Base-by-base conservation (phyloP, 2,329 filamentous ascomycete species). In the Stagonosporopsis cucurbitacearum region DNA sequence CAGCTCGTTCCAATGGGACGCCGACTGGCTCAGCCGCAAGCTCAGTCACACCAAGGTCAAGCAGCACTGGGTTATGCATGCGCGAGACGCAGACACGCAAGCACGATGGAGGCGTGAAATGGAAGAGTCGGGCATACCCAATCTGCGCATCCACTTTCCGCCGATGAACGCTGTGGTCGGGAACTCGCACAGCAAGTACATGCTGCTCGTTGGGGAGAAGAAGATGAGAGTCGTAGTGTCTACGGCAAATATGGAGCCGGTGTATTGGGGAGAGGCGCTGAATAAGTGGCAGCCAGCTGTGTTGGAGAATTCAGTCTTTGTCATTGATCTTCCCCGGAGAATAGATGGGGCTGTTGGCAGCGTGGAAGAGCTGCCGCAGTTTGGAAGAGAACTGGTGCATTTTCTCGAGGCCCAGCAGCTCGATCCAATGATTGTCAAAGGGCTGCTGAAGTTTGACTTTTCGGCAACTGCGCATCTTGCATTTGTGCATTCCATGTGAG, bases 141-240 rank as follows among this genome's bases (percentile, higher is more conserved):
- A 83, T 46, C 81, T 96, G 51, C 84, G 84, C 19, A 65, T 87
- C 51, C 92, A 91, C 71, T 96, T 98, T 69, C 94, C 94, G 15
- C 83, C 84, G 2, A 94, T 97, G 90, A 80, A 86, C 36, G 84
- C 86, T 1, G 80, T 84, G 42, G 77, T 86, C 6, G 88, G 87
- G 22, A 87, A 30, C 66, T 96, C 98, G 92, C 95, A 98, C 75
- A 96, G 92, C 45, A 98, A 99, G 72, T 80, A 98, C 39, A 93
- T 96, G 83, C 77, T 98, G 1, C 81, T 98, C n/a, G 94, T 92
- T 66, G 91, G 92, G 65, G 78, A 84, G 0, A 77, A 78, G 1
- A 87, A 92, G 71, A 76, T 97, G 15, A 86, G 95, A 6, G 82
- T 99, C 40, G 94, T 89, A 1, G 81, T 98, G 2, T 92, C 95